Evolutionary conservation across 495 filamentous ascomycete genomes (phyloP).

Genomic region (Immersiella caudata): DNA sequence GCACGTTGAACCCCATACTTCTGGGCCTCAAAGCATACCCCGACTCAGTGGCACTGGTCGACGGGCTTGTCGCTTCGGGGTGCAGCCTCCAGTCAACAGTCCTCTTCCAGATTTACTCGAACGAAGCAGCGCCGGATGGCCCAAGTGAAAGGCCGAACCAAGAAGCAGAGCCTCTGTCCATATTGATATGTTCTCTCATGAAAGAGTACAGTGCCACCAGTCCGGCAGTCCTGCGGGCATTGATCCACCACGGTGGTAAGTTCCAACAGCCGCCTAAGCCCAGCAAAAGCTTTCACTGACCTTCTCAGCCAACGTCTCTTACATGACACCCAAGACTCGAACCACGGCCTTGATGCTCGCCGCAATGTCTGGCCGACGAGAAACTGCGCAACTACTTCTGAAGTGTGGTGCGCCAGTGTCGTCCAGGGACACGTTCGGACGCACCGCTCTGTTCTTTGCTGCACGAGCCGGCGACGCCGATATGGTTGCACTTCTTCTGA

Average conservation of each 20-base stretch:
- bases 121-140: constrained; percentile 7
- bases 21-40: constrained; percentile 34
- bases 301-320: constrained; percentile 40
- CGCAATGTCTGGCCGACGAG: constrained; percentile 38
- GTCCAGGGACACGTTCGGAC: constrained; percentile 41
- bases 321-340: constrained; percentile 39
- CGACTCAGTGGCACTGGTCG: constrained; percentile 28
- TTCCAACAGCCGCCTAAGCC: neutral
- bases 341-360: constrained; percentile 46
- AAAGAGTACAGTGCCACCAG: constrained; percentile 36
- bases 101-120: constrained; percentile 22
- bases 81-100: constrained; percentile 33
- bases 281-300: constrained; percentile 5
- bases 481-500: constrained; percentile 28
- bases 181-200: constrained; percentile 48
- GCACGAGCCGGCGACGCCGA: constrained; percentile 29
- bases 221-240: constrained; percentile 36
- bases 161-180: constrained; percentile 38
- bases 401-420: constrained; percentile 43
- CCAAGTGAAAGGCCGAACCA: constrained; percentile 29
- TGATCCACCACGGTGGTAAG: constrained; percentile 45
- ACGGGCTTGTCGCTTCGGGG: constrained; percentile 26
- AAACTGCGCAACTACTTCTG: constrained; percentile 41
- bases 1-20: constrained; percentile 32
- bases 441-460: constrained; percentile 47